Conservation (phyloP, 164 flowering plant species). For the Aristolochia fimbriata region DNA sequence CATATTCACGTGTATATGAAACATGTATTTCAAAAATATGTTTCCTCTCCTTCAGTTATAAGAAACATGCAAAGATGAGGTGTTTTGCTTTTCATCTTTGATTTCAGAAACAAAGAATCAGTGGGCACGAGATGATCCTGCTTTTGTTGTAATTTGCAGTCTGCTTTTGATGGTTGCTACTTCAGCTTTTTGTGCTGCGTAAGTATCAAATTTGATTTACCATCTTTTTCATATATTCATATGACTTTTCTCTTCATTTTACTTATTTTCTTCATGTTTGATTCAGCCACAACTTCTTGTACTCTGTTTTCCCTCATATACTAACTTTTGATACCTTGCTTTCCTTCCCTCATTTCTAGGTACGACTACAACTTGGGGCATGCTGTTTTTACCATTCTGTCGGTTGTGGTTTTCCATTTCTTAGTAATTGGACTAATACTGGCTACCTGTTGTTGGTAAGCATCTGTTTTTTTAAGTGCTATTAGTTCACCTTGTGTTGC, state of each 20-base stretch:
- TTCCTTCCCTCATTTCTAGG: slow-evolving; percentile 38
- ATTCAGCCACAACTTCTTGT: neutral
- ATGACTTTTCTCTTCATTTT: neutral
- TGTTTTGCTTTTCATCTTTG: slow-evolving; percentile 10
- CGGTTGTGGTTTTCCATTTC: slow-evolving; percentile 79
- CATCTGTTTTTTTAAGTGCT: neutral
- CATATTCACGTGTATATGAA: neutral
- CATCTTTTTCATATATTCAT: neutral
- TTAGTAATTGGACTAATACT: slow-evolving; percentile 54
- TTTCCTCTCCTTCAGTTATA: neutral
- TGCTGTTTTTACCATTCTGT: slow-evolving; percentile 66
- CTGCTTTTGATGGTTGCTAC: slow-evolving; percentile 78
- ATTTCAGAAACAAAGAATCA: slow-evolving; percentile 96
- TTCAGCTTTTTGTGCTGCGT: slow-evolving; percentile 93
- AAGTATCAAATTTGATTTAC: slow-evolving; percentile 22
- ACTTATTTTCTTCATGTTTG: neutral
- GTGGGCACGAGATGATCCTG: slow-evolving; percentile 99
- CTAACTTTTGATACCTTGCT: neutral
- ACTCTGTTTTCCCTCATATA: neutral
- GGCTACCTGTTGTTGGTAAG: slow-evolving; percentile 90
- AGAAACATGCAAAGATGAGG: neutral
- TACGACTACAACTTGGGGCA: slow-evolving; percentile 75
- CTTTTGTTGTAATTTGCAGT: slow-evolving; percentile 91
- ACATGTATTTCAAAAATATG: neutral
- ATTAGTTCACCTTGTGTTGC: too few relatives aligned